These are phyloP conservation scores for Nemophila menziesii DNA, from an alignment of 257 asterid species.

Conservation along the genomic window DNA sequence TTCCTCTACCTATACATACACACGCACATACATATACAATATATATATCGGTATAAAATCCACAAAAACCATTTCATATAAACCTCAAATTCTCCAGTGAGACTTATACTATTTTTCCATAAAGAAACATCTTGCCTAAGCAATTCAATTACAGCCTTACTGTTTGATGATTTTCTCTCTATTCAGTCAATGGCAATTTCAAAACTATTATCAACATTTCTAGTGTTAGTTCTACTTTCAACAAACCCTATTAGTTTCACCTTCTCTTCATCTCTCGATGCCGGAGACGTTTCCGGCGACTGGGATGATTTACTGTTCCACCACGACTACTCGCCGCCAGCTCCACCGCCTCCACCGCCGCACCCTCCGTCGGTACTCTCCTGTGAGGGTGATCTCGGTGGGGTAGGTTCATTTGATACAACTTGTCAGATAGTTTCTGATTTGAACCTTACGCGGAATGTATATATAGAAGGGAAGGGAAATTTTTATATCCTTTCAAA, in stretches of 20 bases:
- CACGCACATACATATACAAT: neutral
- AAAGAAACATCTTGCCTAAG: neutral
- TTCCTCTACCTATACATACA: constrained; percentile 1
- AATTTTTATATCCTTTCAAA: constrained; percentile 63
- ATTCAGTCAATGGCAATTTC: constrained; percentile 38
- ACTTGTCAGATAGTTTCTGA: constrained; percentile 64
- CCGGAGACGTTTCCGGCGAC: constrained; percentile 23
- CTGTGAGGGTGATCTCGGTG: constrained; percentile 85
- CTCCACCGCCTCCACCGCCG: constrained; percentile 98
- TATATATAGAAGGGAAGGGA: constrained; percentile 84
- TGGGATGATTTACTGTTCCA: constrained; percentile 48
- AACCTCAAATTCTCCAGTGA: too few relatives aligned
- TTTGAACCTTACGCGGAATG: constrained; percentile 56
- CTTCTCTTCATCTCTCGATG: constrained; percentile 3
- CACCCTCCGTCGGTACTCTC: constrained; percentile 81
- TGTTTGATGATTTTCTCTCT: constrained; percentile 48
- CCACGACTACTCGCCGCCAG: constrained; percentile 97
- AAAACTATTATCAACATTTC: constrained; percentile 12
- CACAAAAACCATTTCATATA: neutral
- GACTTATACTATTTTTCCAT: neutral
- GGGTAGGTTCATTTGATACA: constrained; percentile 81
- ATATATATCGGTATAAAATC: neutral
- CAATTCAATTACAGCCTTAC: constrained; percentile 12
- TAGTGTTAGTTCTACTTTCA: constrained; percentile 14
- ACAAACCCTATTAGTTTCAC: constrained; percentile 29